Evolutionary conservation across 2,329 filamentous ascomycete genomes (phyloP), one percentile per base, ranked within the genome.

Genomic region (Fusarium incarnatum): DNA sequence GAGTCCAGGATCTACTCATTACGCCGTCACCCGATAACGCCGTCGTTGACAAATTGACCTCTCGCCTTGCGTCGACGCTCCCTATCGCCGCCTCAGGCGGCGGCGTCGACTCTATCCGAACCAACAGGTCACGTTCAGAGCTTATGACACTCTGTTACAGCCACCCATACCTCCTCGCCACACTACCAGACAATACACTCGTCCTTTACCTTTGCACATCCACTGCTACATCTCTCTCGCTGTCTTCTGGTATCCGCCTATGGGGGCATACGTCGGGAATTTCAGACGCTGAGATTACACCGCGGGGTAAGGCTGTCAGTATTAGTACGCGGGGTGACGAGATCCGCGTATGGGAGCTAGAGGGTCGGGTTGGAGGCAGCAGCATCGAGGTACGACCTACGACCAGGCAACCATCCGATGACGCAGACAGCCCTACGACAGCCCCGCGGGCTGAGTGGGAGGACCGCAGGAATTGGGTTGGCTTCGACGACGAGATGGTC

Each of bases 211-310:
- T 97, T 32, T 93, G 95, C 72, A 93, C 88, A 6, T 95, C 94
- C 0, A 93, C 87, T 6, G 81, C 88, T 2, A 85, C 88, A 0
- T 81, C 84, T 0, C 84, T 97, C 3, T 88, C 87, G 2, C 90
- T 98, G 58, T 91, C 92, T 40, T 82, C 89, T 0, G 93, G 92
- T 2, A 91, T 90, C 68, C 87, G 93, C 28, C 87, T 98, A 8
- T 97, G 93, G 92, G 94, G 94, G 10, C 94, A 97, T 77, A 97
- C 94, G 0, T 97, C 94, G 3, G 93, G 92, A 5, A 93, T 98
- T 34, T 93, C 92, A 50, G 91, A 93, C 32, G 94, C 93, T 10
- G 91, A 97, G 75, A 93, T 97, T 57, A 94, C 92, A 20, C 88
- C 92, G 46, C 88, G 92, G 40, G 94, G 94, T 20, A 97, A 94